Base-by-base conservation (phyloP, 257 asterid species). In the Jaltomata sinuosa region DNA sequence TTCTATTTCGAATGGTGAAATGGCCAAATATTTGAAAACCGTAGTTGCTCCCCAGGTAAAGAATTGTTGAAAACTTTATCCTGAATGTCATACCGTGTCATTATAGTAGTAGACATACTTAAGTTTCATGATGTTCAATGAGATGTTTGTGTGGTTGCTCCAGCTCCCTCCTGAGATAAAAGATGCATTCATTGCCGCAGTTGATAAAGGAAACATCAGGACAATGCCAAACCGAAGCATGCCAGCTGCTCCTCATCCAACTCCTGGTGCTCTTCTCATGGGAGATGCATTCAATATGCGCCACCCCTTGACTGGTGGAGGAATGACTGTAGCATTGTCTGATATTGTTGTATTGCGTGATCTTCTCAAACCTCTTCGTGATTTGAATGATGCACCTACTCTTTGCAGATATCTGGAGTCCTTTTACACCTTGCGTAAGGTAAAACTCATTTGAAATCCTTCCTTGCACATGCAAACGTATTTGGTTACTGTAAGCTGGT, bases 231-330 rank as follows among this genome's bases (percentile, higher is more conserved):
- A 90, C 87, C 85, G 92, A 86, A 92, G 93, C 90, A 90, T 92
- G 96, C 94, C 96, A 10, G 96, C 94, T 27, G 87, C 86, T 86
- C 93, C 94, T 80, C 91, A 84, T 52, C 92, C 93, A 19, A 90
- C 93, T 27, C 94, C 94, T 5, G 94, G 94, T 61, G 96, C 96
- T 45, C 79, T 92, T 52, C 89, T 92, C 19, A 86, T 92, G 91
- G 96, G 96, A 6, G 96, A 92, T 82, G 93, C 96, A 12, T 92
- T 92, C 85, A 92, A 92, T 84, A 92, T 92, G 94, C 92, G 96
- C 49, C 96, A 92, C 61, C 94, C 94, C 34, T 82, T 92, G 80
- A 92, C 96, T 6, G 96, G 96, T 12, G 94, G 94, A 78, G 96
- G 96, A 87, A 91, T 92, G 96, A 91, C 96, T 0, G 96, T 92